phyloP scores from a whole-genome alignment of 169 alveolate species.

The Pseudocohnilembus persalinus region DNA sequence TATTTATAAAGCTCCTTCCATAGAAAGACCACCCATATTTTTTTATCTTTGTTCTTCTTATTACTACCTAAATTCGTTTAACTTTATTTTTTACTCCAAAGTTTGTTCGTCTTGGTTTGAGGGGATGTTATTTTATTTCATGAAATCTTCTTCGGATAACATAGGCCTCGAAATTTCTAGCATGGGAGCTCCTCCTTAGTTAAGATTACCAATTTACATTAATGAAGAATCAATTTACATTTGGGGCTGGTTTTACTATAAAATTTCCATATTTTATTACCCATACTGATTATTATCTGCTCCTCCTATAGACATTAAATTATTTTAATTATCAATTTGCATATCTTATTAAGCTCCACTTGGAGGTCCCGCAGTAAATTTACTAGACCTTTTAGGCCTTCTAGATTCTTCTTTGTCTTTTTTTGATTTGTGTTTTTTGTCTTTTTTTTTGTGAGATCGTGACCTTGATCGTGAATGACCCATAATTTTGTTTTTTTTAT shows the following conservation, averaged over 20 bases:
- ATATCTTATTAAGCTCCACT: no score
- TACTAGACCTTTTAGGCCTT: not conserved
- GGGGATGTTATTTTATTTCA: not conserved
- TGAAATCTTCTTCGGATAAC: not conserved
- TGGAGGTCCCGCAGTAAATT: not conserved
- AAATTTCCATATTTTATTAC: no score
- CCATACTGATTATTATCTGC: no score
- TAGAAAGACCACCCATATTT: not conserved
- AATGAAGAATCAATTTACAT: no score
- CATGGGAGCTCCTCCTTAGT: not conserved
- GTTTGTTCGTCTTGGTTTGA: not conserved
- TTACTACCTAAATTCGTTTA: not conserved
- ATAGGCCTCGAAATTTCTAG: not conserved
- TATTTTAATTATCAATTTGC: no score
- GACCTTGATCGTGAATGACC: no score
- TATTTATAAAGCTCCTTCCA: not conserved
- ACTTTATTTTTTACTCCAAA: not conserved
- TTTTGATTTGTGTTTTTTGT: no score
- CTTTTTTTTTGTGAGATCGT: not conserved
- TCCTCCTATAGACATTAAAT: no score
- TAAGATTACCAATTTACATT: no score
- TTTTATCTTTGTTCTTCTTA: not conserved
- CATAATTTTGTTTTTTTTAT: no score
- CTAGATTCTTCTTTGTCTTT: not conserved
- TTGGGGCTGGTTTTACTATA: no score